Base-by-base conservation (phyloP, 441 rosid species). In the Mallotus repandus region DNA sequence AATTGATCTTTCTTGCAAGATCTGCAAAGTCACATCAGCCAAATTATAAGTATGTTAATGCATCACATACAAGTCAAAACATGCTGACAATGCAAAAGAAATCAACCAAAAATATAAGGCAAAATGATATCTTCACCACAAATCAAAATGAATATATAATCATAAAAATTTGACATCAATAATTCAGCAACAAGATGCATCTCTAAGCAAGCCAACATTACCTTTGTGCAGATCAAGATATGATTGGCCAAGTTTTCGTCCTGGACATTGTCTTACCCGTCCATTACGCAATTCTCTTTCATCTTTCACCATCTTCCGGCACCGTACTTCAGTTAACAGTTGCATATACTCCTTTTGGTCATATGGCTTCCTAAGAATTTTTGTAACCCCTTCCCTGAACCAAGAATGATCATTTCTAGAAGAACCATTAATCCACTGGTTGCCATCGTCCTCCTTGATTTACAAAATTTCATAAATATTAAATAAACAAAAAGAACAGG, bases 341-440 rank as follows among this genome's bases (percentile, higher is more conserved):
- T 69, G 70, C 9, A 58, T 10, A 61, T 58, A 73, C 82, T 90
- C 92, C n/a, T 55, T 38, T 38, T 68, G 18, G 46, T 80, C 81
- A 78, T 77, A 90, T 4, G 93, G 95, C 74, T 68, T 76, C 72
- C 19, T 81, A 57, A 90, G 89, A 49, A 70, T 32, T 55, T 77
- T 74, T 54, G 78, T 46, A 15, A 88, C 86, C 64, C 73, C 62
- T 74, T 82, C 82, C 81, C 87, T 82, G 70, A 78, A 88, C 53
- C 35, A 38, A 48, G 85, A 79, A 58, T 58, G 13, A n/a, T 41
- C 19, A 43, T 66, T 67, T 43, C 74, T 14, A 32, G 58, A 18
- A 18, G 41, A 29, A 41, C 32, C 46, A 41, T 52, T 60, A 35
- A 12, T 0, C 60, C 58, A 18, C 16, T 54, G 66, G 11, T 41